These are phyloP conservation scores for Colletotrichum sp. DNA, from an alignment of 2,329 filamentous ascomycete species.

Conservation along the genomic window DNA sequence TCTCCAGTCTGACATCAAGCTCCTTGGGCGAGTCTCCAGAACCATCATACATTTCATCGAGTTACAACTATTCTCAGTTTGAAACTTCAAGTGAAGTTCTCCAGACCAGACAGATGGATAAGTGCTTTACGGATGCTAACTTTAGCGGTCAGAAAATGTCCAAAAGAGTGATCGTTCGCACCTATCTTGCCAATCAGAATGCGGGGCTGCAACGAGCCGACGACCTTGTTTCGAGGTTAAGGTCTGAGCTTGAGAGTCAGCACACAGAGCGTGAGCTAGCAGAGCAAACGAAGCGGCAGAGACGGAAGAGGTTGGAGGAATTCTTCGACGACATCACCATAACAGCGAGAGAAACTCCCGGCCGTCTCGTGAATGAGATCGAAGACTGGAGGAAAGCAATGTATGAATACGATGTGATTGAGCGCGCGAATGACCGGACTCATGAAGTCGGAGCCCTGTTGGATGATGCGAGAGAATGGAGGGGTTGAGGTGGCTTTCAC, in stretches of 20 bases:
- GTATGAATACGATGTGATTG: background rate
- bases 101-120: background rate
- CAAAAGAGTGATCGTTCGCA: background rate
- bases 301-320: background rate
- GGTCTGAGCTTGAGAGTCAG: background rate
- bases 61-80: background rate
- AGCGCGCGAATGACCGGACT: background rate
- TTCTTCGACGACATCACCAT: background rate
- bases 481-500: background rate
- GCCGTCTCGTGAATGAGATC: background rate
- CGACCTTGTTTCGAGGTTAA: background rate
- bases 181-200: background rate
- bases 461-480: background rate
- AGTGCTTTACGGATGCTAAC: background rate
- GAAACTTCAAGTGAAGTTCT: background rate
- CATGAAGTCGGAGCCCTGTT: background rate
- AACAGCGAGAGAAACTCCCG: background rate
- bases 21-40: background rate
- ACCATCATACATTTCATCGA: accelerated
- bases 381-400: background rate
- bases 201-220: background rate
- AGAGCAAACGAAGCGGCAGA: background rate
- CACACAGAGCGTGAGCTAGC: background rate
- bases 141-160: background rate
- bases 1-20: accelerated